Evolutionary conservation across 768 basidiomycete genomes (phyloP), one percentile per base, ranked within the genome.

Genomic region (Butyriboletus loyo): DNA sequence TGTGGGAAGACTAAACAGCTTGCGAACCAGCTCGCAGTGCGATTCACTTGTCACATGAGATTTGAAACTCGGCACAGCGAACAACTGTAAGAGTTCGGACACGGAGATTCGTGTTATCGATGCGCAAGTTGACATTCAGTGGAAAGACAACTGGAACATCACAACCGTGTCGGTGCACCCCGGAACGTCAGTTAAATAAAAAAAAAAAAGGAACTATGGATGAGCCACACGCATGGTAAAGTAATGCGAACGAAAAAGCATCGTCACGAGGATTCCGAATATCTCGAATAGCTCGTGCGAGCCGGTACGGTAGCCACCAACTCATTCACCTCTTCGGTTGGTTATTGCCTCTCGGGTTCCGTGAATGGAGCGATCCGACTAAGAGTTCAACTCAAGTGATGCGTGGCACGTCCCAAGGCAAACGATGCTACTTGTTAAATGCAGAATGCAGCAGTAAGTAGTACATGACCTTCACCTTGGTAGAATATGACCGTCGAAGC

Each of bases 401-500:
- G 40, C 22, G 34, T 17, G n/a, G 27, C 24, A 32, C 8, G 21
- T 21, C 27, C 31, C 48, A 6, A 19, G 38, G 6, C 38, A 27
- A 35, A 38, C 21, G 14, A 22, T 30, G n/a, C 42, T 47, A 49
- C 25, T 36, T 40, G 52, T 51, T 50, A 46, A 46, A 51, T 31
- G 53, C 38, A 41, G 15, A 40, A 37, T 52, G 46, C 46, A 50
- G 8, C 27, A 21, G 17, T 24, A 3, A 48, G 48, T 50, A 34
- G 38, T 47, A 49, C 58, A 49, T 27, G 14, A 28, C 22, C 35
- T 22, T 51, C 58, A 59, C 46, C 57, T 55, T 41, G 1, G 21
- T 14, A 22, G 17, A 27, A 7, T 15, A n/a, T 17, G 14, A 43
- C 35, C 32, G 8, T 22, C 41, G 11, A 25, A 3, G 10, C 22